These are phyloP conservation scores for Paulownia fortunei DNA, from an alignment of 257 asterid genomes.

Conservation along the genomic window DNA sequence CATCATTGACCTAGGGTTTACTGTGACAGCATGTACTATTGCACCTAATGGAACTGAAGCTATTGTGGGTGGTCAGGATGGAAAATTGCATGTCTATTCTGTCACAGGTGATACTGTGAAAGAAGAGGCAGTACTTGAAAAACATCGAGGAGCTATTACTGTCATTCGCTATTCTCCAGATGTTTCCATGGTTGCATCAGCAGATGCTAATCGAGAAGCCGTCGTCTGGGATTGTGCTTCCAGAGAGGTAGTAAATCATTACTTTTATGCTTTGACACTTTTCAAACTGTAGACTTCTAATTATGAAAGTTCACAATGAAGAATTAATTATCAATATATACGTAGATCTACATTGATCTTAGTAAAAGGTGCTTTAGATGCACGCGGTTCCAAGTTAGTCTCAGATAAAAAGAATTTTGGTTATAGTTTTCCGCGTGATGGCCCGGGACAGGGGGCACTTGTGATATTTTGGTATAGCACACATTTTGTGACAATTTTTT, in stretches of 20 bases:
- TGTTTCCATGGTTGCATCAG: conserved; percentile 89
- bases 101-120: conserved; percentile 65
- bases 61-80: conserved; percentile 91
- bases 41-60: conserved; percentile 93
- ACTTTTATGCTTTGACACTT: conserved; percentile 7
- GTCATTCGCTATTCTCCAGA: conserved; percentile 91
- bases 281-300: background rate
- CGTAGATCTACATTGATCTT: conserved; percentile 18
- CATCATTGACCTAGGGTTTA: conserved; percentile 70
- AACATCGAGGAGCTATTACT: conserved; percentile 93
- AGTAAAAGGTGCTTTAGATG: conserved; percentile 21
- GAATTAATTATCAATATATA: background rate
- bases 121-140: conserved; percentile 87
- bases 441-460: background rate
- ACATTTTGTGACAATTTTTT: background rate
- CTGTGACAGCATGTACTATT: conserved; percentile 78
- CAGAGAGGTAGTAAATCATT: conserved; percentile 60
- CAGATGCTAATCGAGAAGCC: conserved; percentile 93
- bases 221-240: conserved; percentile 89
- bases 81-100: conserved; percentile 77
- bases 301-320: too few relatives aligned
- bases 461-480: background rate
- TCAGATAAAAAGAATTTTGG: conserved; percentile 10
- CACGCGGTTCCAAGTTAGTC: conserved; percentile 14
- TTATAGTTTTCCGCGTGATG: background rate